phyloP scores from a whole-genome alignment of 805 yeast genomes.

The Yamadazyma laniorum region DNA sequence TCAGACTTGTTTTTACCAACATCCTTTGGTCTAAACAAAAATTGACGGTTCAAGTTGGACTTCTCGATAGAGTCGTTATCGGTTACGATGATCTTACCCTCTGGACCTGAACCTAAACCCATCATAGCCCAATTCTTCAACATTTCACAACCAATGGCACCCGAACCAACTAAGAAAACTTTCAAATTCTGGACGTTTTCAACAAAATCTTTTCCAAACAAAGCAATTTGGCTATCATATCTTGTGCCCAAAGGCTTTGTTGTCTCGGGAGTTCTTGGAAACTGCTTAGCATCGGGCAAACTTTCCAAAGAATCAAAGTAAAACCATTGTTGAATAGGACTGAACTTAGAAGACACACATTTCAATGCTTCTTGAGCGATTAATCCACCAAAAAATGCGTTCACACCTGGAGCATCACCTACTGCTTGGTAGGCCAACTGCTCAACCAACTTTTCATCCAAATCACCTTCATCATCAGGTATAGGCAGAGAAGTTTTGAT shows the following conservation, averaged over 20 bases:
- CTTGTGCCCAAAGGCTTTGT: constrained; percentile 77
- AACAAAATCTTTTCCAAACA: constrained; percentile 80
- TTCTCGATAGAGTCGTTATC: constrained; percentile 95
- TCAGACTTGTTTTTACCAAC: constrained; percentile 91
- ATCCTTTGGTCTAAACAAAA: constrained; percentile 89
- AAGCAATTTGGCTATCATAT: constrained; percentile 95
- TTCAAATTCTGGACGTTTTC: constrained; percentile 69
- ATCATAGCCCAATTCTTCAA: constrained; percentile 96
- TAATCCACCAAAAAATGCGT: constrained; percentile 89
- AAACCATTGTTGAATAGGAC: constrained; percentile 88
- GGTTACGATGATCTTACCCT: constrained; percentile 81
- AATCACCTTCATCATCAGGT: constrained; percentile 50
- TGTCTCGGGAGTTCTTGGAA: constrained; percentile 64
- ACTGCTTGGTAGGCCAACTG: constrained; percentile 81
- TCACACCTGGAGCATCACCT: constrained; percentile 89
- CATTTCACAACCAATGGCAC: constrained; percentile 99
- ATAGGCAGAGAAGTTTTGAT: constrained; percentile 55
- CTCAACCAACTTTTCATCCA: constrained; percentile 63
- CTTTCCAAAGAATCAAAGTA: constrained; percentile 95
- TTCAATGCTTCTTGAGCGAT: constrained; percentile 96
- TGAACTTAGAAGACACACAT: constrained; percentile 91
- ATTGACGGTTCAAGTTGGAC: constrained; percentile 94
- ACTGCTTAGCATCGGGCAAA: constrained; percentile 60
- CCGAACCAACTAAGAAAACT: constrained; percentile 92
- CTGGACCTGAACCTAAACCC: constrained; percentile 90